phyloP scores from a whole-genome alignment of 805 yeast genomes.

The Lipomyces spencermartinsiae region DNA sequence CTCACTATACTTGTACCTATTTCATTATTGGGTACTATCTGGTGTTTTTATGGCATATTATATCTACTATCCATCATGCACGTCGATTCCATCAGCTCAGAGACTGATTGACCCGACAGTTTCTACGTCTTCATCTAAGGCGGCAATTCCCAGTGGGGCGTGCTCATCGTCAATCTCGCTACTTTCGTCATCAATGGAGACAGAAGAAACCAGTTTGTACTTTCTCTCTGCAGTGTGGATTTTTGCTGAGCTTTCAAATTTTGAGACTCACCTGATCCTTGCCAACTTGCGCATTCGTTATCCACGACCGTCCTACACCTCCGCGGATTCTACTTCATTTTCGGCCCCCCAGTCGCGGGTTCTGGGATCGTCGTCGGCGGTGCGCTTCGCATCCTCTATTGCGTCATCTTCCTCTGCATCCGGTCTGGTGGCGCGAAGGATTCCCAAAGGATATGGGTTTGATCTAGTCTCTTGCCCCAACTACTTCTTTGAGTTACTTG shows the following conservation, averaged over 20 bases:
- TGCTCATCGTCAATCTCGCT: constrained; percentile 25
- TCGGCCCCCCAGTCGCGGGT: constrained; percentile 7
- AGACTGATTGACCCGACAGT: constrained; percentile 1
- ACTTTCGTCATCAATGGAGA: constrained; percentile 18
- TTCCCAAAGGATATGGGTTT: constrained; percentile 87
- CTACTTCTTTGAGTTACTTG: constrained; percentile 82
- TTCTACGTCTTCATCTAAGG: not conserved
- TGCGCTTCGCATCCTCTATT: constrained; percentile 17
- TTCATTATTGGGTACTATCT: constrained; percentile 90
- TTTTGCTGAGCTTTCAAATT: constrained; percentile 74
- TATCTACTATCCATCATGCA: constrained; percentile 51
- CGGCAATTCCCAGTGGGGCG: not conserved
- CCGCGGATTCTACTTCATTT: not conserved
- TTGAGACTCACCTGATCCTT: constrained; percentile 71
- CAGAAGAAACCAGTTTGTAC: constrained; percentile 32
- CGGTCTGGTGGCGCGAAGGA: constrained; percentile 55
- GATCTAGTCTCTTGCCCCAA: constrained; percentile 87
- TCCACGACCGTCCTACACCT: constrained; percentile 44
- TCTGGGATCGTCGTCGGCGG: constrained; percentile 4
- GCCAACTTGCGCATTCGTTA: constrained; percentile 60
- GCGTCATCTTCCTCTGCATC: constrained; percentile 7
- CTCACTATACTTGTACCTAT: constrained; percentile 83
- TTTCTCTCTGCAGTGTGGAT: constrained; percentile 51
- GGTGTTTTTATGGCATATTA: constrained; percentile 66
- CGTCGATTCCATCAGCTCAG: not conserved